phyloP scores from a whole-genome alignment of 768 basidiomycete species.

The Boletales sp. region DNA sequence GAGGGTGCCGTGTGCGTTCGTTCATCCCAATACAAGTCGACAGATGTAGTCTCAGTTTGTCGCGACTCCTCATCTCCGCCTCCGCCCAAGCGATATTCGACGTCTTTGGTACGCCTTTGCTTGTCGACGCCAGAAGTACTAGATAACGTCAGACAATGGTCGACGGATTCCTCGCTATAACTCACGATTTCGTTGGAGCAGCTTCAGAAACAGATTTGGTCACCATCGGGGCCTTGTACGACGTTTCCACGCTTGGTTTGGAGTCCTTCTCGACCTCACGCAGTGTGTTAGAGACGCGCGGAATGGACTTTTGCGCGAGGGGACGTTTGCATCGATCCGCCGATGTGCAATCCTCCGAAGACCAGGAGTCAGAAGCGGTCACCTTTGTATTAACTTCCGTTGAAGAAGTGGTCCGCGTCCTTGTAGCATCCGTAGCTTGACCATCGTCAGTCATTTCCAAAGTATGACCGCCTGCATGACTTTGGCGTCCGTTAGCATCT shows the following conservation, averaged over 20 bases:
- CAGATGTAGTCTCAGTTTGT: background rate
- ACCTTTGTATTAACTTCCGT: background rate
- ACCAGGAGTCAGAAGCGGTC: background rate
- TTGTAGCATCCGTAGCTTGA: background rate
- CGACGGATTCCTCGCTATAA: background rate
- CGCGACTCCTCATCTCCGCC: background rate
- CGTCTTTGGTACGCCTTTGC: background rate
- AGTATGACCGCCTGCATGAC: background rate
- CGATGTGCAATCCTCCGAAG: background rate
- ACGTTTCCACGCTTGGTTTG: background rate
- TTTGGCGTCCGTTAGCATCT: conserved; percentile 4
- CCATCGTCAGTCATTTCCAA: background rate
- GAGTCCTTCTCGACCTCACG: background rate
- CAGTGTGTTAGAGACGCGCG: background rate
- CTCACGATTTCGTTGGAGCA: conserved; percentile 4
- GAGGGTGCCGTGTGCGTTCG: background rate
- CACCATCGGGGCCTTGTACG: background rate
- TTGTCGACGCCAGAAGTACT: conserved; percentile 1
- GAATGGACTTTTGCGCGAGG: background rate
- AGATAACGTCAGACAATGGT: background rate
- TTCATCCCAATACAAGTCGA: conserved; percentile 3
- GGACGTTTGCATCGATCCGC: background rate
- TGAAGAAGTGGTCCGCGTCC: background rate
- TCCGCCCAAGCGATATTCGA: background rate
- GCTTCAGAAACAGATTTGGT: background rate